Base-by-base conservation (phyloP, 2,329 filamentous ascomycete genomes). In the Venturia aucupariae region DNA sequence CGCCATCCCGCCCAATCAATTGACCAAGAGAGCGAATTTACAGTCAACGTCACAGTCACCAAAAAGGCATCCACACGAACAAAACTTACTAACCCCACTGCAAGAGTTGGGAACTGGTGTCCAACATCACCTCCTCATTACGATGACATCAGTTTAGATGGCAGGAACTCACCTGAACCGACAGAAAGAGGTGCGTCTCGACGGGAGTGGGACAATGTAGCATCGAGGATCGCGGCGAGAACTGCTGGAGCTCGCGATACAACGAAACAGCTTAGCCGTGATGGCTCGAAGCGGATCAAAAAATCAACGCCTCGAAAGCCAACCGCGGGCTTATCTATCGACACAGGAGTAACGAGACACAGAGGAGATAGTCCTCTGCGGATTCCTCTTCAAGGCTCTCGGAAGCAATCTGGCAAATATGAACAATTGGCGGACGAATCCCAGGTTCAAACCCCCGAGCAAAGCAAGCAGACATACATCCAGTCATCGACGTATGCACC, bases 231-330 rank as follows among this genome's bases (percentile, higher is more conserved):
- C 19, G 62, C 62, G 13, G 35, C 62, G 38, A 59, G 48, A 32
- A 63, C 62, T 15, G 62, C 60, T 46, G 44, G 44, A 35, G 42
- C 48, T 27, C 30, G 46, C 27, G 24, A 63, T 24, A 30, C 46
- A 46, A 42, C 62, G 17, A 57, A 57, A 41, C 30, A 48, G 22
- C n/a, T 41, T n/a, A 57, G 35, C 27, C 35, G 48, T 38, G 35
- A 38, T 35, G 24, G 35, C 91, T 7, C 87, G 89, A 59, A 84
- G 86, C 69, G 86, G 87, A 71, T 95, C 92, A 73, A 86, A 92
- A 77, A 92, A 97, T 72, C 92, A 92, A 22, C 77, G 84, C 30
- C 30, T 13, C 51, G 63, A 1, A 54, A 54, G n/a, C 51, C 62
- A 6, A 30, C 17, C 19, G 27, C 41, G 19, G 63, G 63, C 32